Conservation (phyloP, 352 stramenopile genomes). For the Phytopythium kandeliae region DNA sequence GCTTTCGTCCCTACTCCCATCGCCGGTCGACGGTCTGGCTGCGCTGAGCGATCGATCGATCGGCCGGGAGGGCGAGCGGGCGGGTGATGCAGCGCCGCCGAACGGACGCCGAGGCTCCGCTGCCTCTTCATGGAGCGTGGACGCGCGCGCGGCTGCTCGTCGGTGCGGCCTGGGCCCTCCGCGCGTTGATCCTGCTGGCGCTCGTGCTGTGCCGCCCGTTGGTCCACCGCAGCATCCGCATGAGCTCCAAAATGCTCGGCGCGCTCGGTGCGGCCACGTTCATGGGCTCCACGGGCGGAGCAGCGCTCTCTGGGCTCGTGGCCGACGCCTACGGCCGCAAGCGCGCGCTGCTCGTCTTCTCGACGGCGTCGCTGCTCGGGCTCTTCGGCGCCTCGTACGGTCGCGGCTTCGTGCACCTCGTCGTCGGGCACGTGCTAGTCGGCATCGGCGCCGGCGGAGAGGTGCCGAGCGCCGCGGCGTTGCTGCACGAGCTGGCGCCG, state of each 20-base stretch:
- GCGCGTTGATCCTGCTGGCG: neutral
- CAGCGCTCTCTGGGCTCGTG: neutral
- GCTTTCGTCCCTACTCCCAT: too few relatives aligned
- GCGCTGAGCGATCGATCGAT: too few relatives aligned
- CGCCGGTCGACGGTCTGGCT: too few relatives aligned
- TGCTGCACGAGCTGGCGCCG: constrained; percentile 1
- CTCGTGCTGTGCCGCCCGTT: neutral
- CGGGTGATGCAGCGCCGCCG: too few relatives aligned
- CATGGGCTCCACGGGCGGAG: neutral
- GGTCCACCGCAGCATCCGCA: constrained; percentile 2
- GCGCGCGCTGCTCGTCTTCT: neutral
- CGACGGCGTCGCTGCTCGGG: constrained; percentile 1
- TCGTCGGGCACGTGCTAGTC: neutral
- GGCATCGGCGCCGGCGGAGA: constrained; percentile 3
- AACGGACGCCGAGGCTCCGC: neutral
- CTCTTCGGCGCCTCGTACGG: neutral
- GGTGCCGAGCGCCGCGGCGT: neutral
- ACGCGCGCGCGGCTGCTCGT: neutral
- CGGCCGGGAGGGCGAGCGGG: too few relatives aligned
- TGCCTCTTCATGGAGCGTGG: neutral
- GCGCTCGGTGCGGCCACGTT: neutral
- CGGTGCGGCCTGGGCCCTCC: neutral
- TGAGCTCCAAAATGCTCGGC: constrained; percentile 6
- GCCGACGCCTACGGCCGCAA: constrained; percentile 1
- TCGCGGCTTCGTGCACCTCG: neutral